Conservation (phyloP, 1,284 basidiomycete genomes). For the Trichosporon faecale region DNA sequence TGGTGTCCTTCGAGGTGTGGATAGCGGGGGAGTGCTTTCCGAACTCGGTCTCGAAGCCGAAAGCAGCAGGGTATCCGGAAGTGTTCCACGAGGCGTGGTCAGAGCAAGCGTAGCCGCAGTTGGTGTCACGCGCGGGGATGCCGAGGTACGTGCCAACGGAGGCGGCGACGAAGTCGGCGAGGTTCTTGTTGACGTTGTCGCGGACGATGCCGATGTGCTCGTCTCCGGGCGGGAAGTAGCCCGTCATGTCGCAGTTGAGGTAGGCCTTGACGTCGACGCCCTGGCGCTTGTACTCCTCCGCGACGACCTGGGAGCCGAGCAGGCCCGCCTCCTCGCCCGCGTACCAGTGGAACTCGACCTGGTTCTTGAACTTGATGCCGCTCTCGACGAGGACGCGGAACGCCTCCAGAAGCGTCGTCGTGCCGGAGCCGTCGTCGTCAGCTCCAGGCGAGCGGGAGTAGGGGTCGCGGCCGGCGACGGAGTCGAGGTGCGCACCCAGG, state of each 20-base stretch:
- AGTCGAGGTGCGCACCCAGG: slow-evolving; percentile 7
- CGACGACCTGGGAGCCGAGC: slow-evolving; percentile 89
- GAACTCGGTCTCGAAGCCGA: slow-evolving; percentile 60
- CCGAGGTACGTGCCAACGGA: slow-evolving; percentile 66
- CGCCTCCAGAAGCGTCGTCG: slow-evolving; percentile 85
- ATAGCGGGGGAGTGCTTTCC: slow-evolving; percentile 67
- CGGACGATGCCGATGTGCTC: slow-evolving; percentile 88
- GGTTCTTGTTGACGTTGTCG: slow-evolving; percentile 71
- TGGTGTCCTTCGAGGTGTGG: slow-evolving; percentile 74
- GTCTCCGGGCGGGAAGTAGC: slow-evolving; percentile 25
- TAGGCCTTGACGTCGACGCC: slow-evolving; percentile 74
- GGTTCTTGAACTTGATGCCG: slow-evolving; percentile 67
- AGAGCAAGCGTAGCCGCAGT: slow-evolving; percentile 95
- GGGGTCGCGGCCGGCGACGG: not conserved
- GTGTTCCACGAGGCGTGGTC: slow-evolving; percentile 77
- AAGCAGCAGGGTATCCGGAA: slow-evolving; percentile 77
- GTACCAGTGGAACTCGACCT: slow-evolving; percentile 95
- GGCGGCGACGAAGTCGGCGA: slow-evolving; percentile 71
- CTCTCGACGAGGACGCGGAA: slow-evolving; percentile 77
- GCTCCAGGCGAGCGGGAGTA: slow-evolving; percentile 68
- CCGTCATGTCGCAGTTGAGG: slow-evolving; percentile 78
- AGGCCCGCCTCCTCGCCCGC: slow-evolving; percentile 91
- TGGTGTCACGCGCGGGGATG: slow-evolving; percentile 52
- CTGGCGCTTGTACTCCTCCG: slow-evolving; percentile 66
- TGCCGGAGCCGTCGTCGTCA: slow-evolving; percentile 89